Evolutionary conservation across 805 yeast genomes (phyloP).

Genomic region (Pichia ethanolica): DNA sequence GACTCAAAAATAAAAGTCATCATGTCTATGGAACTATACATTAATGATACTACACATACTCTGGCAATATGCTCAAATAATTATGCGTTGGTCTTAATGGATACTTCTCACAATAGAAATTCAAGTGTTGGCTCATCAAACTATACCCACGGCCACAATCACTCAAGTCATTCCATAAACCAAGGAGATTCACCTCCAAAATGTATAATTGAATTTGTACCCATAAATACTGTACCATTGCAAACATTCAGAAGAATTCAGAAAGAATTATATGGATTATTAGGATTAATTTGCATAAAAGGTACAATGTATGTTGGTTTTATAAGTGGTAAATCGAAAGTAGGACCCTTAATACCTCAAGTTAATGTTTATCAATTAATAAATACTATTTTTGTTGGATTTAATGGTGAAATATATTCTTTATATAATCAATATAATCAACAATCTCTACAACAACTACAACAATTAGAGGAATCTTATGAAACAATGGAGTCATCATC

Average conservation of each 20-base stretch:
- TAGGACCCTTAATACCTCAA: slow-evolving; percentile 47
- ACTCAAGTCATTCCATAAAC: not conserved
- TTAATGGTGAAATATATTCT: slow-evolving; percentile 38
- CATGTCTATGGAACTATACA: slow-evolving; percentile 8
- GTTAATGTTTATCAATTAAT: slow-evolving; percentile 47
- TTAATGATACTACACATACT: slow-evolving; percentile 1
- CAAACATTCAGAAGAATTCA: slow-evolving; percentile 14
- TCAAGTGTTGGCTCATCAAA: not conserved
- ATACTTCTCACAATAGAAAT: not conserved
- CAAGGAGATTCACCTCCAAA: slow-evolving; percentile 18
- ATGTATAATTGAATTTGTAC: slow-evolving; percentile 49
- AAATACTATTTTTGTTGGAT: slow-evolving; percentile 60
- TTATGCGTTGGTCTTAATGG: slow-evolving; percentile 6
- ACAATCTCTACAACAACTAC: slow-evolving; percentile 1
- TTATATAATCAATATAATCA: slow-evolving; percentile 1
- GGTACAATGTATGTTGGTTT: slow-evolving; percentile 50
- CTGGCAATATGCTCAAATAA: slow-evolving; percentile 7
- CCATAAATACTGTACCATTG: slow-evolving; percentile 24
- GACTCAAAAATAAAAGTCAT: not conserved
- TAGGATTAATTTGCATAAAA: slow-evolving; percentile 54
- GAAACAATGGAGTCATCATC: slow-evolving; percentile 6
- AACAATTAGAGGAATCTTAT: slow-evolving; percentile 2
- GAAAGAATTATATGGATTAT: slow-evolving; percentile 37
- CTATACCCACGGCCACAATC: not conserved
- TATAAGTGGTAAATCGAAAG: slow-evolving; percentile 44